Percentiles rank a stretch among this genome's conserved stretches.
phyloP scores from a whole-genome alignment of 2,329 filamentous ascomycete genomes.

The Colletotrichum graminicola region DNA sequence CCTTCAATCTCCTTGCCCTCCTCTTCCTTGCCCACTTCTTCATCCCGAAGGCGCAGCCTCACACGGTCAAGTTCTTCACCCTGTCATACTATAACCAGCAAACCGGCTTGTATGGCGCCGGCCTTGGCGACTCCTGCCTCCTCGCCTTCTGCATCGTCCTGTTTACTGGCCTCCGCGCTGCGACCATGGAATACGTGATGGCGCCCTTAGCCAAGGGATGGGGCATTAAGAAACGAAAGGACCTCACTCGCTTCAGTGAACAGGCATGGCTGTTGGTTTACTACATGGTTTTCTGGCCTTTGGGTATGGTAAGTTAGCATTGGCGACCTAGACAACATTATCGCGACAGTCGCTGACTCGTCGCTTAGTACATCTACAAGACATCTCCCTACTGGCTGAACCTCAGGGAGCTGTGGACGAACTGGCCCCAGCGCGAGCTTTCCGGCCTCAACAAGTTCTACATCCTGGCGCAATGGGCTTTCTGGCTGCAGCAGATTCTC shows the following conservation, averaged over 20 bases:
- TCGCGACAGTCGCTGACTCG: conserved; percentile 17
- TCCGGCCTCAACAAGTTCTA: conserved; percentile 85
- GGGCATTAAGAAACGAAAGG: conserved; percentile 83
- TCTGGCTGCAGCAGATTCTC: conserved; percentile 94
- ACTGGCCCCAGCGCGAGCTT: conserved; percentile 85
- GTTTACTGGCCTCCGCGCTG: conserved; percentile 88
- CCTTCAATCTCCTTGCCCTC: conserved; percentile 86
- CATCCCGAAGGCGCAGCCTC: conserved; percentile 82
- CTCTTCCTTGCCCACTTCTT: conserved; percentile 85
- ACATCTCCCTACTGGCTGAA: conserved; percentile 84
- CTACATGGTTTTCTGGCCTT: conserved; percentile 82
- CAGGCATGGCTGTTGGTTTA: conserved; percentile 94
- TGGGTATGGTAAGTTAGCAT: conserved; percentile 79
- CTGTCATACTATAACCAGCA: conserved; percentile 84
- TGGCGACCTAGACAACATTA: background rate
- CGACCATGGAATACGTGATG: conserved; percentile 87
- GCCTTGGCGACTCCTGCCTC: conserved; percentile 83
- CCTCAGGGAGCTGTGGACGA: conserved; percentile 82
- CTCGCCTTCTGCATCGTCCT: conserved; percentile 83
- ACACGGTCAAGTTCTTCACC: conserved; percentile 89
- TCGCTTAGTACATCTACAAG: conserved; percentile 79
- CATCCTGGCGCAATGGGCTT: conserved; percentile 88
- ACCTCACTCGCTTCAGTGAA: conserved; percentile 87
- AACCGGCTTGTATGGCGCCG: conserved; percentile 79
- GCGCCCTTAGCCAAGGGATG: conserved; percentile 79